Evolutionary conservation across 371 early-diverging fungal genomes (phyloP).

Genomic region (Circinella umbellata): DNA sequence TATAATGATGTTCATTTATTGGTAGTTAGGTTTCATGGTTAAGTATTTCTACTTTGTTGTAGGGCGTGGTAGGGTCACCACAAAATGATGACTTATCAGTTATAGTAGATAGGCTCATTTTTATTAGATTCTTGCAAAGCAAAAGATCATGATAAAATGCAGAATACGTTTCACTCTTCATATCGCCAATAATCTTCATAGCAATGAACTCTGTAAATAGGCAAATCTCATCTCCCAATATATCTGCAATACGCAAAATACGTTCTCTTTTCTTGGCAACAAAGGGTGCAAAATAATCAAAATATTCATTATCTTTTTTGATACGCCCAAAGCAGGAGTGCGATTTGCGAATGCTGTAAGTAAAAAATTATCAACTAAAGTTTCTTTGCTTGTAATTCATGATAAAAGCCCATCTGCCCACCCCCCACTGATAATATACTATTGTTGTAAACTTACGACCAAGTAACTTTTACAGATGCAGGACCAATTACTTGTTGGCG

Average conservation of each 20-base stretch:
- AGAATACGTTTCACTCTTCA: not conserved
- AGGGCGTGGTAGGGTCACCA: not conserved
- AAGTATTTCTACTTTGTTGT: not conserved
- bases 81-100: not conserved
- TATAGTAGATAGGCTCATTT: not conserved
- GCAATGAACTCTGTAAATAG: slow-evolving; percentile 10
- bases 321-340: not conserved
- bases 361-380: not conserved
- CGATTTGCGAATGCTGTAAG: not conserved
- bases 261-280: not conserved
- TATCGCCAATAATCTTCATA: slow-evolving; percentile 4
- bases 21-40: too few species aligned
- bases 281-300: slow-evolving; percentile 5
- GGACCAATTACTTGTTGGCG: too few species aligned
- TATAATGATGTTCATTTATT: too few species aligned
- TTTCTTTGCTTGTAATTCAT: not conserved
- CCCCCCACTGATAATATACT: too few species aligned
- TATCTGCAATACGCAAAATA: not conserved
- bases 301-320: slow-evolving; percentile 1
- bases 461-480: too few species aligned
- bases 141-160: slow-evolving; percentile 1
- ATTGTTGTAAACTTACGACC: too few species aligned
- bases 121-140: not conserved
- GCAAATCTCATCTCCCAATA: slow-evolving; percentile 3
- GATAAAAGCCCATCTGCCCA: too few species aligned